Percentiles rank a stretch among this genome's conserved stretches.
phyloP scores from a whole-genome alignment of 306 rosid species.

The Rosa lucieae region DNA sequence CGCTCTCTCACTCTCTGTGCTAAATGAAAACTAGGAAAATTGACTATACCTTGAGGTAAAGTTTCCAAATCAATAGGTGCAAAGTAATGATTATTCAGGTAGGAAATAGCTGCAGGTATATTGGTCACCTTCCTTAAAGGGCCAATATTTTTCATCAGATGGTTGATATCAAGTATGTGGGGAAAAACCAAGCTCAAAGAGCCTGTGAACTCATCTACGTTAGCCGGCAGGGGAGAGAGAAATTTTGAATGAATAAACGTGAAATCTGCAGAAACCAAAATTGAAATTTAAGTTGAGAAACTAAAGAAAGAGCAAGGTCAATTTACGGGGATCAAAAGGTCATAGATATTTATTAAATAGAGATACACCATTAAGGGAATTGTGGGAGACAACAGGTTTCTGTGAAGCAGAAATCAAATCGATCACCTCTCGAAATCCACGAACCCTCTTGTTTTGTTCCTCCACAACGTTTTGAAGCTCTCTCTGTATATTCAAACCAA shows the following conservation, averaged over 20 bases:
- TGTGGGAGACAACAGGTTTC: constrained; percentile 92
- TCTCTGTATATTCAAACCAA: constrained; percentile 40
- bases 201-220: constrained; percentile 59
- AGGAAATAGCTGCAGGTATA: constrained; percentile 61
- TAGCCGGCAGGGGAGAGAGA: constrained; percentile 65
- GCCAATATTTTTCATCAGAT: constrained; percentile 65
- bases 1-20: background rate
- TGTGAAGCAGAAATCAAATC: constrained; percentile 95
- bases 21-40: constrained; percentile 13
- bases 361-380: constrained; percentile 77
- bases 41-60: constrained; percentile 52
- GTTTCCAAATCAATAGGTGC: constrained; percentile 67
- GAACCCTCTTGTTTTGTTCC: constrained; percentile 60
- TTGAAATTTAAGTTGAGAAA: constrained; percentile 27
- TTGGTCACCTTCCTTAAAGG: constrained; percentile 51
- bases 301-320: constrained; percentile 7
- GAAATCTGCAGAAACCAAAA: constrained; percentile 62
- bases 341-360: constrained; percentile 38
- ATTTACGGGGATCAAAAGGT: constrained; percentile 19
- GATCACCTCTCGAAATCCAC: constrained; percentile 96
- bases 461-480: constrained; percentile 62
- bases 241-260: constrained; percentile 76
- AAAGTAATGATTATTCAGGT: constrained; percentile 59
- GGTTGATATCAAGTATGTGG: constrained; percentile 53
- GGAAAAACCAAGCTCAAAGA: constrained; percentile 60